A percentile compares a stretch with the other conserved stretches of the same genome.
Conservation (phyloP, 1,284 basidiomycete genomes). For the Melampsora americana region DNA sequence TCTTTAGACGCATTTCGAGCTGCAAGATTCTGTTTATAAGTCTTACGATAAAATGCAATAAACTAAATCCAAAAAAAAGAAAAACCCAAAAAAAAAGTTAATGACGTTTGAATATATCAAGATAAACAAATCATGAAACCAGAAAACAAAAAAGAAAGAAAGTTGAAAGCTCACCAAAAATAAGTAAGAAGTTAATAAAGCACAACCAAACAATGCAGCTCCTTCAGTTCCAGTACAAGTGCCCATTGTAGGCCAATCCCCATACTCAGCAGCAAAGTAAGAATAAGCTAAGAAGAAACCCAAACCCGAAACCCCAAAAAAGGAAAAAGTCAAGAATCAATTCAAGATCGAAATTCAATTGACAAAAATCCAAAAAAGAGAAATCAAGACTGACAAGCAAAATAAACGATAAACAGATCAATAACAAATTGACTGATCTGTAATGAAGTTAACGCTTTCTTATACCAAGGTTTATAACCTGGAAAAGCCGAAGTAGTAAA, state of each 20-base stretch:
- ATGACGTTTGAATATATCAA: background rate
- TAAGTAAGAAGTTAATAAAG: conserved; percentile 80
- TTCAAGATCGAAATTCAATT: conserved; percentile 11
- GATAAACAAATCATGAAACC: background rate
- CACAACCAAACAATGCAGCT: conserved; percentile 85
- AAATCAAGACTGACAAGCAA: conserved; percentile 69
- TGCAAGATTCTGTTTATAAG: conserved; percentile 52
- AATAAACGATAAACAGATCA: conserved; percentile 83
- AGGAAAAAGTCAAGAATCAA: conserved; percentile 18
- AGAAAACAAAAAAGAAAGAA: background rate
- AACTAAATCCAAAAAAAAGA: conserved; percentile 49
- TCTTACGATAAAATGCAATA: conserved; percentile 54
- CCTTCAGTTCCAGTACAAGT: conserved; percentile 84
- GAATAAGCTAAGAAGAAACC: conserved; percentile 72
- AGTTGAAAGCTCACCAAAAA: conserved; percentile 69
- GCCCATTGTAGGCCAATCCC: conserved; percentile 65
- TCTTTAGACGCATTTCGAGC: conserved; percentile 18
- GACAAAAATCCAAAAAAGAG: conserved; percentile 8
- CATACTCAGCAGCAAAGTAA: conserved; percentile 69
- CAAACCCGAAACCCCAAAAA: too few relatives aligned
- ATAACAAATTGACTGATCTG: conserved; percentile 94
- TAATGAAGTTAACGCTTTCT: conserved; percentile 89
- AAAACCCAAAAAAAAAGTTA: background rate
- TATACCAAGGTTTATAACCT: conserved; percentile 96
- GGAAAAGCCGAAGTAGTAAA: conserved; percentile 79